phyloP scores from a whole-genome alignment of 371 early-diverging fungal species.

The Blastocladiella emersonii region DNA sequence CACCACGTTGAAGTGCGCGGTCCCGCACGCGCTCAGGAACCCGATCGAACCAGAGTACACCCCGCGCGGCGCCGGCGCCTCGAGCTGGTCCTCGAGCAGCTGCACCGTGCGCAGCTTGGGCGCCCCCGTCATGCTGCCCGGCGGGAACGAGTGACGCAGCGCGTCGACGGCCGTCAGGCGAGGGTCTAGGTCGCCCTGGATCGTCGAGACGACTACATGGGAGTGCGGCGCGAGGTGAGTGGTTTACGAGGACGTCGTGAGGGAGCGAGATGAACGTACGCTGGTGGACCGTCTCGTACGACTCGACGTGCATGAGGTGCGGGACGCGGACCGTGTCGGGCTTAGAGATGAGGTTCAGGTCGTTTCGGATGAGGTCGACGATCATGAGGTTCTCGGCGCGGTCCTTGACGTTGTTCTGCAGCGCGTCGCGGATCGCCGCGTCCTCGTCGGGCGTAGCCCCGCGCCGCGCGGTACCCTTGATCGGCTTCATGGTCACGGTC shows the following conservation, averaged over 20 bases:
- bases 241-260: neutral
- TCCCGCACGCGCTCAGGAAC: slow-evolving; percentile 39
- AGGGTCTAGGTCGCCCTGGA: neutral
- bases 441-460: slow-evolving; percentile 16
- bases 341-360: slow-evolving; percentile 48
- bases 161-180: neutral
- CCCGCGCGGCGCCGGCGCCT: slow-evolving; percentile 54
- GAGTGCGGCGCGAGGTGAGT: too few species aligned
- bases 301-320: slow-evolving; percentile 74
- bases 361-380: slow-evolving; percentile 91
- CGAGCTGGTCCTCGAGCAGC: slow-evolving; percentile 56
- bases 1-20: slow-evolving; percentile 61
- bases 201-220: slow-evolving; percentile 1
- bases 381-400: slow-evolving; percentile 95
- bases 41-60: slow-evolving; percentile 86
- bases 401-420: slow-evolving; percentile 72
- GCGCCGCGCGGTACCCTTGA: slow-evolving; percentile 70
- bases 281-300: slow-evolving; percentile 84
- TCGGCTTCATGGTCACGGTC: slow-evolving; percentile 81
- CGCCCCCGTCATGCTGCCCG: slow-evolving; percentile 93
- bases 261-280: slow-evolving; percentile 1
- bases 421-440: slow-evolving; percentile 21
- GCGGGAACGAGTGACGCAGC: slow-evolving; percentile 6
- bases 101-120: slow-evolving; percentile 81
- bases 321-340: slow-evolving; percentile 64